Conservation (phyloP, 2,329 filamentous ascomycete species). For the Alternaria sp. region DNA sequence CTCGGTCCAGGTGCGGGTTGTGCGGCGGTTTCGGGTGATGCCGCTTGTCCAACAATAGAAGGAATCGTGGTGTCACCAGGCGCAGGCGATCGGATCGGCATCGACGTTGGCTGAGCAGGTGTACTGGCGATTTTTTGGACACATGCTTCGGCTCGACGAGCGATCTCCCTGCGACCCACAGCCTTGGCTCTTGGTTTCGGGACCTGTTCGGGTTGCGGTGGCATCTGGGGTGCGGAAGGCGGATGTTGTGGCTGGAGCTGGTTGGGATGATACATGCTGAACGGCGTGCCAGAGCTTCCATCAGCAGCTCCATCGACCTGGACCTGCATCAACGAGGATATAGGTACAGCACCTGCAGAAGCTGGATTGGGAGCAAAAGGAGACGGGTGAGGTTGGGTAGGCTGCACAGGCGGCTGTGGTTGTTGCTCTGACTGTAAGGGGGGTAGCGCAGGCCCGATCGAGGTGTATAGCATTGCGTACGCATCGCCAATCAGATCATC, state of each 20-base stretch:
- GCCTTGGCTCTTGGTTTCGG: constrained; percentile 60
- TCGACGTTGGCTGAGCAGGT: constrained; percentile 34
- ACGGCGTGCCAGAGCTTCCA: constrained; percentile 29
- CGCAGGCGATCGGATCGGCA: constrained; percentile 48
- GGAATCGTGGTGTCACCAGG: constrained; percentile 26
- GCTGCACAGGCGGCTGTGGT: constrained; percentile 30
- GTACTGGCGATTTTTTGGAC: constrained; percentile 53
- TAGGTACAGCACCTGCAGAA: constrained; percentile 32
- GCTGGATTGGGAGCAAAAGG: constrained; percentile 8
- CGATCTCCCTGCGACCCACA: constrained; percentile 67
- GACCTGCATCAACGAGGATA: constrained; percentile 45
- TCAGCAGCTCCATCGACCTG: constrained; percentile 43
- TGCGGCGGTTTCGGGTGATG: constrained; percentile 33
- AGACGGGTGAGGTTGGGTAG: constrained; percentile 13
- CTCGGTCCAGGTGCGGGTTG: constrained; percentile 5
- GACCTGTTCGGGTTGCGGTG: constrained; percentile 30
- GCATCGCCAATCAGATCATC: constrained; percentile 95
- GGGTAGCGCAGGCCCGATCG: constrained; percentile 69
- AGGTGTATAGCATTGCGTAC: constrained; percentile 79
- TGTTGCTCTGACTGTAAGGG: constrained; percentile 56
- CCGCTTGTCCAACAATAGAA: constrained; percentile 15
- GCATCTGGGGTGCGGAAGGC: constrained; percentile 23
- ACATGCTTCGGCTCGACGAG: constrained; percentile 67
- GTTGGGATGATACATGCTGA: constrained; percentile 37
- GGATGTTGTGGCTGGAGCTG: constrained; percentile 32